A percentile compares a stretch with the other conserved stretches of the same genome.
Evolutionary conservation across 495 filamentous ascomycete genomes (phyloP).

Genomic region (Astrothelium subdiscretum): DNA sequence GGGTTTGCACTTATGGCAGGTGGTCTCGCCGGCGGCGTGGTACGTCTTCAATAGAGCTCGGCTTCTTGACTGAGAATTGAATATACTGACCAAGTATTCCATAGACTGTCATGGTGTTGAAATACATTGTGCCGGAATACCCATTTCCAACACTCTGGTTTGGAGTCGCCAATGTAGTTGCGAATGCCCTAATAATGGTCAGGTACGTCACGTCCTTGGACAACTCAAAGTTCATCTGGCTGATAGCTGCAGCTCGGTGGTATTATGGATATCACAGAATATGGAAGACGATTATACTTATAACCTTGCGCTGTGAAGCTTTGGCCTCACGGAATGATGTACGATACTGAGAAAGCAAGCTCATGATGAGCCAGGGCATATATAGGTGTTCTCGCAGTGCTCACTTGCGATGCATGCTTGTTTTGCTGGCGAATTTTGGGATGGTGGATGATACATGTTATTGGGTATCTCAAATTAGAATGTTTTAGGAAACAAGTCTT

Average conservation of each 20-base stretch:
- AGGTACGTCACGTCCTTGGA: slow-evolving; percentile 46
- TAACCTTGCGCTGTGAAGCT: slow-evolving; percentile 63
- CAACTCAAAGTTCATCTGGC: not conserved
- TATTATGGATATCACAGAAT: slow-evolving; percentile 96
- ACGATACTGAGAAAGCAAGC: not conserved
- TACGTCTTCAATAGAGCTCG: slow-evolving; percentile 18
- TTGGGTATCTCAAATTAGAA: not conserved
- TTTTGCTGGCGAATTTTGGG: not conserved
- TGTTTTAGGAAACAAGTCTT: slow-evolving; percentile 34
- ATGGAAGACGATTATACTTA: slow-evolving; percentile 99
- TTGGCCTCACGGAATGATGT: not conserved
- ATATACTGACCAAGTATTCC: slow-evolving; percentile 1
- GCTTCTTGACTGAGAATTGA: not conserved
- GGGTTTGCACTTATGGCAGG: slow-evolving; percentile 92
- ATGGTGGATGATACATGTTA: not conserved
- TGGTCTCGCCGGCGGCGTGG: slow-evolving; percentile 83
- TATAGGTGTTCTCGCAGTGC: not conserved
- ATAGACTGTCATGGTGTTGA: slow-evolving; percentile 74
- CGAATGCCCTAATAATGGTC: slow-evolving; percentile 77
- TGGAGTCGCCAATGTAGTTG: slow-evolving; percentile 84
- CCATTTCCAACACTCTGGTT: slow-evolving; percentile 80
- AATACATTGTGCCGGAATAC: slow-evolving; percentile 73
- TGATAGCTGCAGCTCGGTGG: slow-evolving; percentile 50
- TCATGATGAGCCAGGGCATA: not conserved
- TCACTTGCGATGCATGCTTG: not conserved